Conservation (phyloP, 768 basidiomycete species). For the Solioccasus polychromus region DNA sequence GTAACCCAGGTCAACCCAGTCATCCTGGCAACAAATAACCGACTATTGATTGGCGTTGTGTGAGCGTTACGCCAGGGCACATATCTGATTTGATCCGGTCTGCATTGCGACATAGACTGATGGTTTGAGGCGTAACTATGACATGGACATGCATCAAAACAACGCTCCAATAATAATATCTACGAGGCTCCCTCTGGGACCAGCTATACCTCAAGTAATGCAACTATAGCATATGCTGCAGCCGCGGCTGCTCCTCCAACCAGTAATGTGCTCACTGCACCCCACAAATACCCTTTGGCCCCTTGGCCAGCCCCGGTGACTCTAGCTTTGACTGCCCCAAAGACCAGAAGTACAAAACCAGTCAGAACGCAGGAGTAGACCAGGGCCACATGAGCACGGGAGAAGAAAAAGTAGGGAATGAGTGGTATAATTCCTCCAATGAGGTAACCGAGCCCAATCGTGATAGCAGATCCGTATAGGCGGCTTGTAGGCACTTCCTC, state of each 20-base stretch:
- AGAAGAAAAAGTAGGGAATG: conserved; percentile 88
- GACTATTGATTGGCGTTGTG: conserved; percentile 3
- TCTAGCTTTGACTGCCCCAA: conserved; percentile 88
- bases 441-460: conserved; percentile 94
- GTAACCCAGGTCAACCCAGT: background rate
- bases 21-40: conserved; percentile 4
- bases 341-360: conserved; percentile 80
- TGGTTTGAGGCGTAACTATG: background rate
- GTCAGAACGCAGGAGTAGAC: conserved; percentile 79
- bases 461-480: conserved; percentile 87
- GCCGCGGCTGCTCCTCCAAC: conserved; percentile 92
- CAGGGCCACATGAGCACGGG: conserved; percentile 62
- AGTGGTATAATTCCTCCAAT: conserved; percentile 92
- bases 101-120: too few species aligned
- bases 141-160: background rate
- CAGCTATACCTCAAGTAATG: conserved; percentile 38
- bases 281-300: conserved; percentile 73
- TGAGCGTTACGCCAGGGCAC: background rate
- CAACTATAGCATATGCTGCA: conserved; percentile 61
- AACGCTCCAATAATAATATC: conserved; percentile 1
- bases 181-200: background rate
- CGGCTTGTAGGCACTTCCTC: conserved; percentile 88
- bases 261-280: conserved; percentile 79
- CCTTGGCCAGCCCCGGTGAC: conserved; percentile 78
- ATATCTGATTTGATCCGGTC: too few species aligned